Evolutionary conservation across 2,329 filamentous ascomycete genomes (phyloP), one percentile per base, ranked within the genome.

Genomic region (Chrysoporthe cubensis): DNA sequence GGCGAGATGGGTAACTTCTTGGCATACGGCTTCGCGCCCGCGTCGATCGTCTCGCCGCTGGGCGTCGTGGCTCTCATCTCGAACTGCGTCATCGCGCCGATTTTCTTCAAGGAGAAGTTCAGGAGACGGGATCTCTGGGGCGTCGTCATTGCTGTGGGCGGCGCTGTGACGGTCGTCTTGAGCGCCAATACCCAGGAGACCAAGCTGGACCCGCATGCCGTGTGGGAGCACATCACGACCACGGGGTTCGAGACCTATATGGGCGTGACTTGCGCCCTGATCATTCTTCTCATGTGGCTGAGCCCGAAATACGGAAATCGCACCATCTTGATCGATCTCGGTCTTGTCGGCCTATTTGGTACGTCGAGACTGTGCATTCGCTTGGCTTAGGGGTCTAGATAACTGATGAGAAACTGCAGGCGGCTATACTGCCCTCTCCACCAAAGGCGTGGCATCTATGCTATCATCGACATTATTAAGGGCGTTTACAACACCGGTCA

Each of bases 1-100:
- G 96, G 96, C 67, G 96, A 99, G 81, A 91, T 92, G 76, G 96
- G 96, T 63, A 99, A 99, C 78, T 99, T 99, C 76, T 82, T 99
- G 71, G 96, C 96, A 0, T 99, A 99, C 76, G 96, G 96, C 34
- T 99, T 99, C 77, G 96, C 96, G 42, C 96, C 96, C 3, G 96
- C 96, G 8, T 98, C 96, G 16, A 97, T 99, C 74, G 96, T 99
- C 54, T 97, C 94, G 44, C 96, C 96, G 0, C 84, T 99, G 6
- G 96, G 96, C 11, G 96, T 99, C n/a, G 96, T 99, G 14, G 96
- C 96, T 2, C 83, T 99, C 70, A 90, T 99, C 58, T 97, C 94
- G 57, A 99, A 99, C 80, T 99, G 96, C 79, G 88, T 99, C 69
- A 97, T 99, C 76, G 96, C 96, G 2, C 96, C 96, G 0, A 89